Evolutionary conservation across 768 basidiomycete genomes (phyloP), one percentile per base, ranked within the genome.

Genomic region (Mycena kentingensis): DNA sequence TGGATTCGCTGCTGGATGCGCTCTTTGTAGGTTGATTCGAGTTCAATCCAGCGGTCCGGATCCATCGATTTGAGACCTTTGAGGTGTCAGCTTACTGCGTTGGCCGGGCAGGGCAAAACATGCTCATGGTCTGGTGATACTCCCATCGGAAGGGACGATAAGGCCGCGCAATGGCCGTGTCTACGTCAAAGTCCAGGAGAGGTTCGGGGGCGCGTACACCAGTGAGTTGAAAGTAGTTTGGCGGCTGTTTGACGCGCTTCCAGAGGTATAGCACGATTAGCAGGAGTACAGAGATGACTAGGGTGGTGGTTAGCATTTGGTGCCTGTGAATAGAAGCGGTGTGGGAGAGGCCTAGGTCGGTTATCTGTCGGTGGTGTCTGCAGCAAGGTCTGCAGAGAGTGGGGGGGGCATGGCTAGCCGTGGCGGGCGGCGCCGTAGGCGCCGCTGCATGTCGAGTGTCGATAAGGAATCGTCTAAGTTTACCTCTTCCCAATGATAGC

Each of bases 51-150:
- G 65, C 73, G 80, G 55, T 82, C 78, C 4, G 77, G 74, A 43
- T 82, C 80, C 57, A 82, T 67, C 37, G 65, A 70, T 64, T 72
- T 73, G 22, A 82, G 58, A 26, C 79, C 81, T 77, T 29, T 5
- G 39, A 43, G 12, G 19, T 15, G 2, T 38, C 5, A 26, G 31
- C 25, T 11, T n/a, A 32, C 15, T 31, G 42, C 26, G 24, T 32
- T 15, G 47, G n/a, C n/a, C 22, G 34, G 22, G n/a, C 39, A 39
- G 24, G 7, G 15, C 2, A 5, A 22, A 28, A 59, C 73, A 29
- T 61, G 80, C 79, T 71, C 80, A 81, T 81, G n/a, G 67, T 80
- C 57, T 82, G 81, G 55, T 80, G 73, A 49, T 80, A 82, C 41
- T 67, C 67, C 79, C 80, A 82, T 55, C 79, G 72, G 57, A 82